Evolutionary conservation across 2,329 filamentous ascomycete species (phyloP).

Genomic region (Aaosphaeria pasadenensis): DNA sequence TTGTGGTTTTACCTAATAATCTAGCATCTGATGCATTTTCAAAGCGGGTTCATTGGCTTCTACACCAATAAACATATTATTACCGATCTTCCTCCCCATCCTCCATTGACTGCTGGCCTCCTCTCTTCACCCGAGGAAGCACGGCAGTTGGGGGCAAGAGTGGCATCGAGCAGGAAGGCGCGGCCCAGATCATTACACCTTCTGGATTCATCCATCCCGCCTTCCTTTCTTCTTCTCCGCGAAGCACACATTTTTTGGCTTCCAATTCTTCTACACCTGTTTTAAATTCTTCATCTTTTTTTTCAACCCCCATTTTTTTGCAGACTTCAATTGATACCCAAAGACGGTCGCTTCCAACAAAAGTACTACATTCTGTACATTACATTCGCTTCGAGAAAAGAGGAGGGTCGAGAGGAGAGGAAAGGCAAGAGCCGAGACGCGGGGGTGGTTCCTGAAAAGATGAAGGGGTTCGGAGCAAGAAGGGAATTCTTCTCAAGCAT

Average conservation of each 20-base stretch:
- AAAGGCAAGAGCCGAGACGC: background rate
- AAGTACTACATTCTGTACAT: conserved; percentile 6
- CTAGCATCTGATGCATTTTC: conserved; percentile 24
- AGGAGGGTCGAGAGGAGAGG: background rate
- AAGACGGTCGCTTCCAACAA: conserved; percentile 27
- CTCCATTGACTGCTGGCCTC: background rate
- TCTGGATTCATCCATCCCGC: background rate
- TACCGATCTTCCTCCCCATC: background rate
- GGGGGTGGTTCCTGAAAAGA: no score
- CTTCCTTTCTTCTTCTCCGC: conserved; percentile 14
- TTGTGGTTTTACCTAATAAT: conserved; percentile 3
- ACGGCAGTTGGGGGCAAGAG: no score
- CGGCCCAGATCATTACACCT: no score
- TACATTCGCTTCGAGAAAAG: conserved; percentile 8
- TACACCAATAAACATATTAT: background rate
- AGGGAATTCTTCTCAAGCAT: no score
- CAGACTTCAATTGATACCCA: conserved; percentile 18
- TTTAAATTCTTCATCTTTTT: conserved; percentile 5
- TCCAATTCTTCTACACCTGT: conserved; percentile 2
- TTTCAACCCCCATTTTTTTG: conserved; percentile 10
- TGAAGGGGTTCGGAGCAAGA: no score
- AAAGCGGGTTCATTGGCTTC: conserved; percentile 13
- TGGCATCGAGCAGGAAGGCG: no score
- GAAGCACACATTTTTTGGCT: conserved; percentile 1
- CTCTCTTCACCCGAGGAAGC: conserved; percentile 5